Percentiles rank a stretch among this genome's conserved stretches.
These are phyloP conservation scores for Salix arbutifolia DNA, from an alignment of 345 rosid species.

Conservation along the genomic window DNA sequence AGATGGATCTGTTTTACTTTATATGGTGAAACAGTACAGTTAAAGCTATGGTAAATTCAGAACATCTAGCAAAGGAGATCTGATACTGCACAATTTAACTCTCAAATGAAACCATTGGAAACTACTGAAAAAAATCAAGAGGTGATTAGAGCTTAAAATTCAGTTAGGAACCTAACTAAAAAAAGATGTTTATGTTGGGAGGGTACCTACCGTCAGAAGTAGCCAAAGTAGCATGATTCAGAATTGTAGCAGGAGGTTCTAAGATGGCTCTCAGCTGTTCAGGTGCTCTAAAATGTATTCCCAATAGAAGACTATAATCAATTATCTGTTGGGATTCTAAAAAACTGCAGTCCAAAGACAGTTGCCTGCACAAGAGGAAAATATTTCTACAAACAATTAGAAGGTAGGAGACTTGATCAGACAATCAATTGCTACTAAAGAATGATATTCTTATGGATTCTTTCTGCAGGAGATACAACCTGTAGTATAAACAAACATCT, in stretches of 20 bases:
- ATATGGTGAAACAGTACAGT: neutral
- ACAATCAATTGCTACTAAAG: neutral
- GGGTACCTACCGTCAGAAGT: conserved; percentile 42
- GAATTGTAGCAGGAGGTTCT: conserved; percentile 45
- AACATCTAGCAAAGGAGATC: neutral
- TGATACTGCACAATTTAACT: neutral
- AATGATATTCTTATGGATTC: neutral
- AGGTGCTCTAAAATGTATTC: conserved; percentile 84
- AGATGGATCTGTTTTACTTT: neutral
- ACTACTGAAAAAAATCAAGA: neutral
- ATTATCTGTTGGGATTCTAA: conserved; percentile 78
- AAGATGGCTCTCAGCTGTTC: conserved; percentile 57
- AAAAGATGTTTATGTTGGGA: neutral
- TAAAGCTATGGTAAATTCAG: neutral
- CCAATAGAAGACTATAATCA: conserved; percentile 83
- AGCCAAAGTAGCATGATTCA: conserved; percentile 36
- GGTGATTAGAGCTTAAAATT: neutral
- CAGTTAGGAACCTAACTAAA: neutral
- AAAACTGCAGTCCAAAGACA: conserved; percentile 61
- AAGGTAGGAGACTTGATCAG: neutral
- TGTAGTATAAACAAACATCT: neutral
- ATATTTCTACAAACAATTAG: conserved; percentile 4
- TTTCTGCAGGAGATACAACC: neutral
- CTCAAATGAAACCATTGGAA: neutral
- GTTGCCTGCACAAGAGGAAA: conserved; percentile 51